Percentiles rank a stretch among this genome's conserved stretches.
These are phyloP conservation scores for Chlorella sorokiniana DNA, from an alignment of 139 green algal species.

Conservation along the genomic window DNA sequence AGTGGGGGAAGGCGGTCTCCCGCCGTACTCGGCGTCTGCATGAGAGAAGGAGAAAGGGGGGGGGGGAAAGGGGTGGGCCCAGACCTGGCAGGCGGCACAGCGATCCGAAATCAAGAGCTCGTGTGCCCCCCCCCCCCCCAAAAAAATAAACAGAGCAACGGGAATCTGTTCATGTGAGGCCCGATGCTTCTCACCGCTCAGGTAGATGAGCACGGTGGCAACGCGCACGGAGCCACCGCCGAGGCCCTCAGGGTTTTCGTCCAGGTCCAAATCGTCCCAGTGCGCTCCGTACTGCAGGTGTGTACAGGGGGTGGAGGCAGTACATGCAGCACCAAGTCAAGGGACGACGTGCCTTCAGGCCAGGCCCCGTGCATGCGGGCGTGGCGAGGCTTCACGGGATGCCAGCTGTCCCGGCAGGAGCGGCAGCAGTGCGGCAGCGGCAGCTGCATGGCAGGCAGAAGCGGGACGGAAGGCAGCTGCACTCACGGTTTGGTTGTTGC, in stretches of 20 bases:
- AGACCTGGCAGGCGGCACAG: background rate
- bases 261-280: constrained; percentile 71
- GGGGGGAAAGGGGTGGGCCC: background rate
- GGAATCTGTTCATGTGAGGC: too few species aligned
- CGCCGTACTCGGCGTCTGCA: constrained; percentile 65
- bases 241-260: constrained; percentile 39
- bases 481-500: constrained; percentile 59
- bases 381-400: too few species aligned
- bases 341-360: too few species aligned
- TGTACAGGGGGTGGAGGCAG: background rate
- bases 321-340: too few species aligned
- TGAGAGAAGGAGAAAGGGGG: background rate
- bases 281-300: constrained; percentile 57
- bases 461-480: background rate
- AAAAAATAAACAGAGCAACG: too few species aligned
- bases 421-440: background rate
- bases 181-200: constrained; percentile 44
- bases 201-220: constrained; percentile 77
- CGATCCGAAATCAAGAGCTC: background rate
- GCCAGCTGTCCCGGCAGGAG: too few species aligned
- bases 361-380: too few species aligned
- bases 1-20: constrained; percentile 74
- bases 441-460: background rate
- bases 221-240: constrained; percentile 45
- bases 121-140: background rate